Evolutionary conservation across 2,329 filamentous ascomycete genomes (phyloP), one percentile per base, ranked within the genome.

Genomic region (Celoporthe dispersa): DNA sequence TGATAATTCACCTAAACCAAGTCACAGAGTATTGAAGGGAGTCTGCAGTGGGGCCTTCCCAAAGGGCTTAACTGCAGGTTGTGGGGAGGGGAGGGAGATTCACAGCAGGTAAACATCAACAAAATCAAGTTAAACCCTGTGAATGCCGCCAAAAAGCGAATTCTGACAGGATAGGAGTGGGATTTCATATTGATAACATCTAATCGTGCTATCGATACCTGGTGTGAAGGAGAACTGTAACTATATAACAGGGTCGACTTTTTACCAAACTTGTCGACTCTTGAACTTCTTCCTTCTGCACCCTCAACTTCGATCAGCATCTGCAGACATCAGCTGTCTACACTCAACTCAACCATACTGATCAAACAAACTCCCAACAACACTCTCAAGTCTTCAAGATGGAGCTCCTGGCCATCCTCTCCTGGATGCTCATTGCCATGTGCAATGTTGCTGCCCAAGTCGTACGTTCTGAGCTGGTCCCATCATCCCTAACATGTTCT

Each of bases 371-470:
- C 37, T 64, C 16, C 51, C 39, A 5, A 64, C 25, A n/a, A 35
- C 44, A 33, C 12, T 9, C 63, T 9, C 63, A 64, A 37, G 31
- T 22, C 28, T 19, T 22, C 44, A 64, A 64, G 28, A 64, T 64
- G 63, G 4, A 53, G 28, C 7, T 64, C 31, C 31, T 55, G 6
- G 8, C 9, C n/a, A 22, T 31, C 44, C n/a, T 53, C 39, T 22
- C 33, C 19, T 31, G 39, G 33, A 8, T 51, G 51, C 44, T 64
- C 41, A n/a, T 16, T 31, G 33, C 33, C 41, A 51, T 64, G 14
- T 53, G 25, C 31, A 48, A 48, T 31, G 63, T 37, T 51, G 41
- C 63, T 64, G 41, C 63, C 11, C 63, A 64, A 31, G 28, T 53
- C 19, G 63, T 64, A 11, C 3, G 63, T 53, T 19, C 51, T 28